Evolutionary conservation across 1,284 basidiomycete species (phyloP).

Genomic region (Ganoderma lingzhi): DNA sequence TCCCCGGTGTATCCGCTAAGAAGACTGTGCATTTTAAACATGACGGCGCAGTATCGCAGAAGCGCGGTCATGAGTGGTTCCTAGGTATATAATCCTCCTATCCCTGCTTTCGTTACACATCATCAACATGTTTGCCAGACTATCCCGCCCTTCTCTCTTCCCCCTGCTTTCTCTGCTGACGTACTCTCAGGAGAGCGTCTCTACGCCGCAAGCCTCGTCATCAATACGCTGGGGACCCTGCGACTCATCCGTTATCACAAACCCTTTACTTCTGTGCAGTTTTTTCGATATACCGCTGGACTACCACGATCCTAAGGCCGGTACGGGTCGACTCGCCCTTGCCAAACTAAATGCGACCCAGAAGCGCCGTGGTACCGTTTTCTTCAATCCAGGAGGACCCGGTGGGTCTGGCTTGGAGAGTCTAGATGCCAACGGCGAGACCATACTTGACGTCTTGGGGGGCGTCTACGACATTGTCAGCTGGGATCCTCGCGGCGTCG

Average conservation of each 20-base stretch:
- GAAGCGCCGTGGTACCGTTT: conserved; percentile 11
- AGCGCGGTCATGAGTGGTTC: not conserved
- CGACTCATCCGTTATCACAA: not conserved
- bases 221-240: not conserved
- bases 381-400: conserved; percentile 31
- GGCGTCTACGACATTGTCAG: conserved; percentile 24
- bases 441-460: conserved; percentile 20
- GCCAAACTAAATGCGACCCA: conserved; percentile 4
- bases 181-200: not conserved
- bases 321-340: conserved; percentile 4
- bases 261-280: not conserved
- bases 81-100: not conserved
- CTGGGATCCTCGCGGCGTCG: conserved; percentile 28
- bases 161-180: not conserved
- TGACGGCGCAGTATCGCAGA: not conserved
- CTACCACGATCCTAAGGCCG: not conserved
- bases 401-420: conserved; percentile 16
- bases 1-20: not conserved
- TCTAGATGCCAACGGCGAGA: not conserved
- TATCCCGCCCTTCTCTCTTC: not conserved
- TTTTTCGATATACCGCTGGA: conserved; percentile 13
- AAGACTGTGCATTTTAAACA: not conserved
- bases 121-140: not conserved
- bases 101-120: not conserved
- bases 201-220: not conserved